Evolutionary conservation across 495 filamentous ascomycete genomes (phyloP).

Genomic region (Elasticomyces elasticus): DNA sequence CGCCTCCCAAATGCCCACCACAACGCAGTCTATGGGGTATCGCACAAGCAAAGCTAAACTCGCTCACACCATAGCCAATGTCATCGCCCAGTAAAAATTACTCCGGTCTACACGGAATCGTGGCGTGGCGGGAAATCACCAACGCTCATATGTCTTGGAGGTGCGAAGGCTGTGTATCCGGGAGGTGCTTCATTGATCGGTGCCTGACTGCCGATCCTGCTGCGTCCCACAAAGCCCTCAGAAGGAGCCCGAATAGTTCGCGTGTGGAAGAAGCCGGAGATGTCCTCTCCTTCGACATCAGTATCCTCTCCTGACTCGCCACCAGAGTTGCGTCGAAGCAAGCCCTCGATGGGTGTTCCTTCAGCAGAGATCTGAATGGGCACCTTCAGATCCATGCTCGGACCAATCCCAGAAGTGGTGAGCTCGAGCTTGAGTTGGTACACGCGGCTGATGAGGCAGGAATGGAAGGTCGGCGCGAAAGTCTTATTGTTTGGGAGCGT

Average conservation of each 20-base stretch:
- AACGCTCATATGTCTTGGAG: not conserved
- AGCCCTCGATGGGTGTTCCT: not conserved
- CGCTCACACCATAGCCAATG: no score
- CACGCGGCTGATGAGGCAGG: conserved; percentile 68
- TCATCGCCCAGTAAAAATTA: no score
- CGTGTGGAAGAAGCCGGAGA: conserved; percentile 16
- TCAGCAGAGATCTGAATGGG: conserved; percentile 61
- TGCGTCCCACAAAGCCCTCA: conserved; percentile 11
- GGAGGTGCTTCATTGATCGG: conserved; percentile 9
- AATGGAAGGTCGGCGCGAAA: conserved; percentile 82
- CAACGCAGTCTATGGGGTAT: not conserved
- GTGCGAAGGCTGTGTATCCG: conserved; percentile 7
- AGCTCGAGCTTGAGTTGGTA: conserved; percentile 66
- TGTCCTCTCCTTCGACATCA: conserved; percentile 13
- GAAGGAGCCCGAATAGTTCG: not conserved
- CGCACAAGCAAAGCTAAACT: not conserved
- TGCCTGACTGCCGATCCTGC: conserved; percentile 15
- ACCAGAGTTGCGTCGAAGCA: not conserved
- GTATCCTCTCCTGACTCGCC: not conserved
- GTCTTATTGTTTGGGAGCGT: conserved; percentile 57
- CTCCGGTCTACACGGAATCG: not conserved
- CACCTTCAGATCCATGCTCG: conserved; percentile 53
- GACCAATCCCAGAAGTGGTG: conserved; percentile 47
- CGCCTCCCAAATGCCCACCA: not conserved
- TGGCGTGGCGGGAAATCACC: not conserved